Base-by-base conservation (phyloP, 176 grass and related monocot genomes). In the Eremochloa ophiuroides region DNA sequence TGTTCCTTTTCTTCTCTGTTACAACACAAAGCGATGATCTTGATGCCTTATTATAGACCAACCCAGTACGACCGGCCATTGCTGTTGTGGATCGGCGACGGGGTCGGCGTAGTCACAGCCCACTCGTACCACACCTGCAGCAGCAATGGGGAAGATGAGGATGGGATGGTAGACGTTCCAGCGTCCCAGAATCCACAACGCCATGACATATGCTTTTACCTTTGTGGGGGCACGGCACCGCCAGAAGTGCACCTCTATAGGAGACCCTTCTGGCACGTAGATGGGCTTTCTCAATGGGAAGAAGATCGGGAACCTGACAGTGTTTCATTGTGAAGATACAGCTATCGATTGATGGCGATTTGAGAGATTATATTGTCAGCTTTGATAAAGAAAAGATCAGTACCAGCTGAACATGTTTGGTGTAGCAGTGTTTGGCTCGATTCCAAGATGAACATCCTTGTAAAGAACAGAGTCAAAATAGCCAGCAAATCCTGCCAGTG, bases 381-480 rank as follows among this genome's bases (percentile, higher is more conserved):
- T 76, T 78, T 11, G 0, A 3, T 25, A 58, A 58, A 9, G 48
- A 27, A 51, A 70, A 26, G 48, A 59, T 34, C 4, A 62, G 43
- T 91, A 98, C 96, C 96, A 98, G 75, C 96, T 98, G 82, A 98
- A 98, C 96, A 98, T 98, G 84, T 95, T 98, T 80, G 96, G 96
- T n/a, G 96, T 98, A 77, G 88, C 85, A 5, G 88, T 93, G 60
- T 85, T 91, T 66, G 96, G 93, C 74, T 98, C 96, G 65, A 98
- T 98, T 68, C 96, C 96, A 0, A 98, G 90, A 93, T 95, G 96
- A 61, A 98, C 96, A 43, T 98, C 96, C 74, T 91, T 93, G 71
- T 98, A 98, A 12, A 98, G 82, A 53, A 88, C 58, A 1, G 96
- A 89, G 82, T 99, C 87, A 74, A 99, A 99, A 74, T 99, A 99